Base-by-base conservation (phyloP, 139 green algal species). In the Zygnema cylindricum region DNA sequence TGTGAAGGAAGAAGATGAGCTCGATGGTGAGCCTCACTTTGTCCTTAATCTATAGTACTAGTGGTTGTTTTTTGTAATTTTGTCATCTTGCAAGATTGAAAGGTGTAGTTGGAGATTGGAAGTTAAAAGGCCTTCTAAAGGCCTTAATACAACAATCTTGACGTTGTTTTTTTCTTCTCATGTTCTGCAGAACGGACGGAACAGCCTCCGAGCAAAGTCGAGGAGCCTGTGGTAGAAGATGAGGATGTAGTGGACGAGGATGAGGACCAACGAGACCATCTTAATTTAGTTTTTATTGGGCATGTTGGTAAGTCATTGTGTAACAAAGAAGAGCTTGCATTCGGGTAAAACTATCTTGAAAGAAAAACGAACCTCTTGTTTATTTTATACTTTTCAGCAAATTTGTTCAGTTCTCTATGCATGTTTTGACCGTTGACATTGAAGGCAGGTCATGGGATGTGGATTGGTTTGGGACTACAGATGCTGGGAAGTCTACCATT, bases 251-350 rank as follows among this genome's bases (percentile, higher is more conserved):
- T 43, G 32, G 55, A 76, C 0, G 84, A 90, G 69, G 76, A 42
- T 69, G 87, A 90, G 69, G 57, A 94, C 32, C 90, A 90, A 79
- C 94, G 96, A 55, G 95, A 99, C 63, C 98, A 99, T 92, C 83
- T 99, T 11, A 99, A 99, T 93, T 91, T 99, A 11, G 97, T 99
- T 21, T 99, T 99, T 95, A 99, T 99, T 76, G 98, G 98, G 11
- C 98, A 99, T 91, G 98, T 99, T 75, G 98, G 86, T 90, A 33
- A 41, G 86, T 90, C 11, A 78, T n/a, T n/a, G n/a, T n/a, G n/a
- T n/a, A n/a, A 21, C 23, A 23, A 35, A 35, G 35, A 21, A 23
- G 22, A 23, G 22, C 23, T 23, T 73, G 57, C 57, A 30, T n/a
- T 73, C 30, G 30, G 30, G 57, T 73, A 73, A 73, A 73, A 30